Evolutionary conservation across 2,329 filamentous ascomycete genomes (phyloP).

Genomic region (Trichoderma afroharzianum): DNA sequence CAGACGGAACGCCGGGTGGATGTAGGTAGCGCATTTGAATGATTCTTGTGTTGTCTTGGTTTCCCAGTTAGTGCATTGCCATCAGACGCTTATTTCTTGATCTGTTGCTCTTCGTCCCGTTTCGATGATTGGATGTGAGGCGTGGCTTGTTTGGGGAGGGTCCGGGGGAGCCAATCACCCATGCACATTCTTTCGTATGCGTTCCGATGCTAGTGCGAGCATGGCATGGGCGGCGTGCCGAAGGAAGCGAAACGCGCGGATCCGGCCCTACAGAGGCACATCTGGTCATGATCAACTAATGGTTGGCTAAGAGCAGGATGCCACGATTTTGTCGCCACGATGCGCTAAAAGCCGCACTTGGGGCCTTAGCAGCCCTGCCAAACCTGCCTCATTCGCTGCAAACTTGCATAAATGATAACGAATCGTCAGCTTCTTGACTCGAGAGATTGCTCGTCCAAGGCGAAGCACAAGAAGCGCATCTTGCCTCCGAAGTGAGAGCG

Average conservation of each 20-base stretch:
- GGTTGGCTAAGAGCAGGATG: background rate
- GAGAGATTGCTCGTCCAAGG: background rate
- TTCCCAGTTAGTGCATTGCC: background rate
- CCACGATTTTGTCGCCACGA: background rate
- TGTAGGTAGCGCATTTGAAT: background rate
- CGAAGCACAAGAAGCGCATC: background rate
- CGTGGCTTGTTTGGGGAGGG: background rate
- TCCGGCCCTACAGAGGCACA: background rate
- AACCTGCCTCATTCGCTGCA: background rate
- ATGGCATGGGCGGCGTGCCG: background rate
- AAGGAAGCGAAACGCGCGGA: background rate
- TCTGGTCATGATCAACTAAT: background rate
- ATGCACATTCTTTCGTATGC: background rate
- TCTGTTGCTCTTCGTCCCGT: background rate
- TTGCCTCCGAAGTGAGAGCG: background rate
- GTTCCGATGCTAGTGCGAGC: background rate
- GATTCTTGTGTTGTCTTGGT: background rate
- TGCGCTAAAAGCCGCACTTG: background rate
- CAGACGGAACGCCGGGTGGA: background rate
- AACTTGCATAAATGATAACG: background rate
- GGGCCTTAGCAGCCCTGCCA: background rate
- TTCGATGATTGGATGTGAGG: background rate
- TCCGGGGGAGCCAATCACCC: background rate
- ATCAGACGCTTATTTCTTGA: background rate
- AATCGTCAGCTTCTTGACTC: background rate